Evolutionary conservation across 371 early-diverging fungal genomes (phyloP).

Genomic region (Capillidium rhysosporum): DNA sequence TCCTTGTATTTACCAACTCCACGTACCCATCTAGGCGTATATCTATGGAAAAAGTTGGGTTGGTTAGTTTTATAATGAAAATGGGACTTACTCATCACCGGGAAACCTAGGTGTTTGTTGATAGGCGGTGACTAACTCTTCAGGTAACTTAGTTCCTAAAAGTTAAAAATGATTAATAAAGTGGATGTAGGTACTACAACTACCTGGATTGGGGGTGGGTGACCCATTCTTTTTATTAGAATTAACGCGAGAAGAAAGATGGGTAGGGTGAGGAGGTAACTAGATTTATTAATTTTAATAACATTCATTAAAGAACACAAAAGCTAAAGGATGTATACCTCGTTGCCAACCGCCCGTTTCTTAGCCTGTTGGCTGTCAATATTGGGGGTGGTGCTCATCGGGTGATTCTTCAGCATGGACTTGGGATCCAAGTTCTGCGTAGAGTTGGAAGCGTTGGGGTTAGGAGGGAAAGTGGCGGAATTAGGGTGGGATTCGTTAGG

Average conservation of each 20-base stretch:
- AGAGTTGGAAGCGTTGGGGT: too few species aligned
- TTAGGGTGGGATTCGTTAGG: neutral
- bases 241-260: neutral
- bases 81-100: slow-evolving; percentile 13
- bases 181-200: neutral
- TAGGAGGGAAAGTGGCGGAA: too few species aligned
- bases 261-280: neutral
- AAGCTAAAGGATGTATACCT: too few species aligned
- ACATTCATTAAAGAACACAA: too few species aligned
- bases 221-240: neutral
- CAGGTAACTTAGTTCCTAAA: neutral
- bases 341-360: neutral
- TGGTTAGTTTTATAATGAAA: neutral
- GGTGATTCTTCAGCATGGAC: neutral
- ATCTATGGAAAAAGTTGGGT: slow-evolving; percentile 3
- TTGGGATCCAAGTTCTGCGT: too few species aligned
- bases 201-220: too few species aligned
- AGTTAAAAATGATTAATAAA: neutral
- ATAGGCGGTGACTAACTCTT: neutral
- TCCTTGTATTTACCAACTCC: slow-evolving; percentile 13
- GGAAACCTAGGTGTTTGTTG: slow-evolving; percentile 11
- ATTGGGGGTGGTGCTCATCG: neutral
- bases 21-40: slow-evolving; percentile 13
- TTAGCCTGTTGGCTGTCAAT: neutral
- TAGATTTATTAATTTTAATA: neutral